phyloP scores from a whole-genome alignment of 768 basidiomycete species.

The Goffeauzyma gilvescens region DNA sequence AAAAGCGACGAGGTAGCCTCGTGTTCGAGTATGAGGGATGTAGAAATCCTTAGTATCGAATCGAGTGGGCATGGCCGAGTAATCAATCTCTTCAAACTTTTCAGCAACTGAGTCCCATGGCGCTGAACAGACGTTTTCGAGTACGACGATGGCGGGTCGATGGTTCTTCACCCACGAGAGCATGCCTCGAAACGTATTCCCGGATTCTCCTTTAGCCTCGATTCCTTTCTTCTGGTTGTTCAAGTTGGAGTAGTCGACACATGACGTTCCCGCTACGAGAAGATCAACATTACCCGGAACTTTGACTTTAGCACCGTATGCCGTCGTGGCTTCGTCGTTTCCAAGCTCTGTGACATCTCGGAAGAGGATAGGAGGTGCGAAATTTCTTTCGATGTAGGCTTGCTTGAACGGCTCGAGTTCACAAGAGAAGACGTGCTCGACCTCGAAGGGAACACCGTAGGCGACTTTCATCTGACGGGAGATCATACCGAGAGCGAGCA shows the following conservation, averaged over 20 bases:
- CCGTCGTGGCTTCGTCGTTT: conserved; percentile 50
- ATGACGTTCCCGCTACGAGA: conserved; percentile 77
- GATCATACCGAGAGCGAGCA: conserved; percentile 72
- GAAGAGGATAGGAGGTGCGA: conserved; percentile 75
- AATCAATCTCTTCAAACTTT: conserved; percentile 55
- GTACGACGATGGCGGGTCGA: conserved; percentile 72
- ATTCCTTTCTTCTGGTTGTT: conserved; percentile 84
- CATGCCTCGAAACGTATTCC: conserved; percentile 86
- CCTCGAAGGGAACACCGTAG: conserved; percentile 44
- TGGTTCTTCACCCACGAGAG: conserved; percentile 74
- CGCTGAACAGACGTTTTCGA: conserved; percentile 83
- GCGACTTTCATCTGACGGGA: conserved; percentile 54
- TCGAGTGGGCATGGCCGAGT: conserved; percentile 44
- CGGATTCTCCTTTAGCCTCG: conserved; percentile 75
- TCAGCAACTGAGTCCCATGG: conserved; percentile 63
- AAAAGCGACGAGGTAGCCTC: conserved; percentile 36
- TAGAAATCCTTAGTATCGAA: conserved; percentile 53
- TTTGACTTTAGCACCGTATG: conserved; percentile 64
- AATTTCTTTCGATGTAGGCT: conserved; percentile 92
- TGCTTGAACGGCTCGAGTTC: conserved; percentile 96
- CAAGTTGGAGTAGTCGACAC: conserved; percentile 90
- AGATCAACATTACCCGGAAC: conserved; percentile 78
- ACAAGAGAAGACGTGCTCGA: conserved; percentile 89
- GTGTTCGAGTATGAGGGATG: conserved; percentile 82
- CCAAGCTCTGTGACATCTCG: conserved; percentile 77